Percentiles rank a stretch among this genome's conserved stretches.
These are phyloP conservation scores for Heterobasidion parviporum DNA, from an alignment of 1,284 basidiomycete genomes.

Conservation along the genomic window DNA sequence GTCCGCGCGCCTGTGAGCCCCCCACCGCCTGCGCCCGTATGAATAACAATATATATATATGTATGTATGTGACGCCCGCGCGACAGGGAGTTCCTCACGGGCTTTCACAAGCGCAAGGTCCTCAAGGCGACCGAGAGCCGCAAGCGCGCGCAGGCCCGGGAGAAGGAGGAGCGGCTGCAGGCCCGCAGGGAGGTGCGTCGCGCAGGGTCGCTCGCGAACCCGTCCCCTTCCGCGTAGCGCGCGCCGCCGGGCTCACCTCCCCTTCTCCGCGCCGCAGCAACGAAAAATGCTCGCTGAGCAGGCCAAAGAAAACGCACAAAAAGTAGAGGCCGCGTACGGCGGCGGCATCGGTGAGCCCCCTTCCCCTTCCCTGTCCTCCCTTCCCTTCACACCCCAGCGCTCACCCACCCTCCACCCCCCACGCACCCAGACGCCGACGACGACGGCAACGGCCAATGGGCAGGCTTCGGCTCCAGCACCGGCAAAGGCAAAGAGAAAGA, in stretches of 20 bases:
- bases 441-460: conserved; percentile 27
- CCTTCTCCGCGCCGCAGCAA: conserved; percentile 33
- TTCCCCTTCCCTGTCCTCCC: no score
- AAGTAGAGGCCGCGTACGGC: conserved; percentile 67
- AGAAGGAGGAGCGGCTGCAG: conserved; percentile 63
- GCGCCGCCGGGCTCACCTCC: neutral
- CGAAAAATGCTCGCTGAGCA: conserved; percentile 62
- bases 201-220: neutral
- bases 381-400: conserved; percentile 1
- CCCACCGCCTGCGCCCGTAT: neutral
- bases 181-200: conserved; percentile 54
- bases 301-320: conserved; percentile 59
- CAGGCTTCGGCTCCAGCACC: conserved; percentile 34
- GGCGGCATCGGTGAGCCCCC: conserved; percentile 33
- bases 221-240: neutral
- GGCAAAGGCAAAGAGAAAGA: conserved; percentile 32
- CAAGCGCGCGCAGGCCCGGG: conserved; percentile 56
- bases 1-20: conserved; percentile 54
- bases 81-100: conserved; percentile 73
- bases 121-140: conserved; percentile 65
- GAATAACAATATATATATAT: neutral
- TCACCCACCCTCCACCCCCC: conserved; percentile 11
- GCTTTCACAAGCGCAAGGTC: conserved; percentile 81
- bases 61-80: neutral
- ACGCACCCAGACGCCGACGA: conserved; percentile 12